Evolutionary conservation across 805 yeast genomes (phyloP).

Genomic region (Candida corydali): DNA sequence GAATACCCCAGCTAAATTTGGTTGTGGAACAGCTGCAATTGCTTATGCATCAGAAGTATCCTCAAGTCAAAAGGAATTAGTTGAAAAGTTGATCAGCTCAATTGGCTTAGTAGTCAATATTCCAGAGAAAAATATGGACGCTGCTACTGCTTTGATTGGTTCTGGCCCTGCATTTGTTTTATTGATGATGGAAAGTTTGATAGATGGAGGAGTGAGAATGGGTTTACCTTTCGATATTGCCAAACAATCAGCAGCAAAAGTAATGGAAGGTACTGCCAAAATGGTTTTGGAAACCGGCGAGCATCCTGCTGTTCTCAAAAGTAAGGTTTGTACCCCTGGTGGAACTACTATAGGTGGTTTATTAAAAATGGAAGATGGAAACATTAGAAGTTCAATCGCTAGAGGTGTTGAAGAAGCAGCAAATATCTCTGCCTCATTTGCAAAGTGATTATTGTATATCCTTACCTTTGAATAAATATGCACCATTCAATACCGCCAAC

Average conservation of each 20-base stretch:
- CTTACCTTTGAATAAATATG: slow-evolving; percentile 9
- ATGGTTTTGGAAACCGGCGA: slow-evolving; percentile 79
- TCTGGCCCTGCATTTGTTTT: slow-evolving; percentile 95
- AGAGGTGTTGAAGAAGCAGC: slow-evolving; percentile 91
- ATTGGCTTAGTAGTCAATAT: slow-evolving; percentile 65
- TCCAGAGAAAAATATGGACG: slow-evolving; percentile 94
- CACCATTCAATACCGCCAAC: slow-evolving; percentile 14
- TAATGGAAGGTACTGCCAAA: slow-evolving; percentile 88
- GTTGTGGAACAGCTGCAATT: slow-evolving; percentile 93
- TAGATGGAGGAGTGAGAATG: slow-evolving; percentile 92
- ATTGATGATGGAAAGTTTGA: slow-evolving; percentile 83
- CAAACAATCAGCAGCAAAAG: slow-evolving; percentile 84
- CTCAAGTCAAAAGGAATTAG: slow-evolving; percentile 39
- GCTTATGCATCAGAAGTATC: slow-evolving; percentile 58
- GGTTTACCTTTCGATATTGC: slow-evolving; percentile 88
- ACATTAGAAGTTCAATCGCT: slow-evolving; percentile 82
- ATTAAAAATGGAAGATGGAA: slow-evolving; percentile 86
- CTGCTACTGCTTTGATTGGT: slow-evolving; percentile 91
- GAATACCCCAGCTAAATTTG: slow-evolving; percentile 91
- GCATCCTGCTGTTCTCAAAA: slow-evolving; percentile 86
- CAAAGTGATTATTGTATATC: slow-evolving; percentile 17
- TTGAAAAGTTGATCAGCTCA: slow-evolving; percentile 52
- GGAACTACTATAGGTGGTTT: slow-evolving; percentile 97
- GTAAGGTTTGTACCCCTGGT: slow-evolving; percentile 93
- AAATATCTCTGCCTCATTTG: slow-evolving; percentile 58